Evolutionary conservation across 179 eudicot genomes (phyloP).

Genomic region (Silene vulgaris): DNA sequence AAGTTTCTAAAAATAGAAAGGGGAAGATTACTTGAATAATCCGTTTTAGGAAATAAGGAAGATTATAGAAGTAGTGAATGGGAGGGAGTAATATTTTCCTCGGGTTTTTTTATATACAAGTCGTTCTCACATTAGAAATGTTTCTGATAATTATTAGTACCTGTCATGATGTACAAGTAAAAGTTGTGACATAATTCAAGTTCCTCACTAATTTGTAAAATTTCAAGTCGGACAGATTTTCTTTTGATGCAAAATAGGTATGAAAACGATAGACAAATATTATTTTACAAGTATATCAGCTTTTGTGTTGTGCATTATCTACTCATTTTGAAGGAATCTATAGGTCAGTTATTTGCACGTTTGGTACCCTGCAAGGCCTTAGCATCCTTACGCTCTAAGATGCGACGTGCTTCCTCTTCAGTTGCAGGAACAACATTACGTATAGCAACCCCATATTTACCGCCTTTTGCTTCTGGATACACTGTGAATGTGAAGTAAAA

Average conservation of each 20-base stretch:
- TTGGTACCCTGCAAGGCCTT: conserved; percentile 38
- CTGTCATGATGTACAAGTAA: not conserved
- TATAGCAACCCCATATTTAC: conserved; percentile 43
- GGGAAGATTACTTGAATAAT: no score
- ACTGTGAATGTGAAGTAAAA: conserved; percentile 93
- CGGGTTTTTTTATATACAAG: no score
- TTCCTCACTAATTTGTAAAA: no score
- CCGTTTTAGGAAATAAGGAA: no score
- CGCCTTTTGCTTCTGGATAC: conserved; percentile 58
- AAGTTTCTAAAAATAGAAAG: no score
- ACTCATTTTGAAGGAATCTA: not conserved
- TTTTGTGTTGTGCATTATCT: conserved; percentile 6
- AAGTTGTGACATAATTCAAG: no score
- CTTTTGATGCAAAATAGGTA: not conserved
- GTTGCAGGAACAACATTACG: conserved; percentile 88
- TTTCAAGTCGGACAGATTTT: no score
- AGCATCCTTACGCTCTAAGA: conserved; percentile 70
- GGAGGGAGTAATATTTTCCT: no score
- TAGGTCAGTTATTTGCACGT: conserved; percentile 22
- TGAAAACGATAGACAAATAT: not conserved
- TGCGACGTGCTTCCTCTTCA: conserved; percentile 78
- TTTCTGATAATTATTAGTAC: not conserved
- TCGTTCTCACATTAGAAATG: not conserved
- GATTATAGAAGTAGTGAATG: no score
- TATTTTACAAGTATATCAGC: conserved; percentile 1